Percentiles rank a stretch among this genome's conserved stretches.
Conservation (phyloP, 345 rosid species). For the Arabis hirsuta region DNA sequence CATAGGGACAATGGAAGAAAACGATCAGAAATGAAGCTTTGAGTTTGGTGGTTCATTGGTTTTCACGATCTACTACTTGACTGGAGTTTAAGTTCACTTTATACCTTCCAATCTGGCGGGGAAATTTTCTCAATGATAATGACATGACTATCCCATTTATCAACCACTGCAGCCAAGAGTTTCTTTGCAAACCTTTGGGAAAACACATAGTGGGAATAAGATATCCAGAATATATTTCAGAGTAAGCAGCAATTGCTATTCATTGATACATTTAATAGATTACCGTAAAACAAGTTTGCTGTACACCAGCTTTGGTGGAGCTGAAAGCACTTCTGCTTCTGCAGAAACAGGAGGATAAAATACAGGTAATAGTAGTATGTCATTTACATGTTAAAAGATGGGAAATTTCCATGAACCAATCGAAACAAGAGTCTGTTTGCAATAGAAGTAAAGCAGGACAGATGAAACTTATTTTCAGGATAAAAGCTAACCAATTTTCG, state of each 20-base stretch:
- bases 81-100: neutral
- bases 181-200: slow-evolving; percentile 82
- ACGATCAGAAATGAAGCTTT: slow-evolving; percentile 12
- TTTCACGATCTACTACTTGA: slow-evolving; percentile 6
- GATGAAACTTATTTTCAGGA: neutral
- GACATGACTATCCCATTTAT: slow-evolving; percentile 85
- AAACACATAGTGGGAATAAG: slow-evolving; percentile 26
- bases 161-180: slow-evolving; percentile 83
- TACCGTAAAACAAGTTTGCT: slow-evolving; percentile 93
- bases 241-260: neutral
- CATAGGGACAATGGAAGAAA: neutral
- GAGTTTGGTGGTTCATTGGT: neutral
- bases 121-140: slow-evolving; percentile 69
- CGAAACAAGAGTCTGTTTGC: slow-evolving; percentile 22
- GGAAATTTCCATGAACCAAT: neutral
- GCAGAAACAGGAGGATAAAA: slow-evolving; percentile 23
- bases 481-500: slow-evolving; percentile 73
- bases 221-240: slow-evolving; percentile 2
- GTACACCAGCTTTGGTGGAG: slow-evolving; percentile 97
- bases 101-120: slow-evolving; percentile 93
- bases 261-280: neutral
- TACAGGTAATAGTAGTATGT: neutral
- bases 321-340: slow-evolving; percentile 98
- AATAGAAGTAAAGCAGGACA: slow-evolving; percentile 12
- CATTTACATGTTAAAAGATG: slow-evolving; percentile 8